Base-by-base conservation (phyloP, 148 eudicot genomes). In the Fagopyrum tataricum region DNA sequence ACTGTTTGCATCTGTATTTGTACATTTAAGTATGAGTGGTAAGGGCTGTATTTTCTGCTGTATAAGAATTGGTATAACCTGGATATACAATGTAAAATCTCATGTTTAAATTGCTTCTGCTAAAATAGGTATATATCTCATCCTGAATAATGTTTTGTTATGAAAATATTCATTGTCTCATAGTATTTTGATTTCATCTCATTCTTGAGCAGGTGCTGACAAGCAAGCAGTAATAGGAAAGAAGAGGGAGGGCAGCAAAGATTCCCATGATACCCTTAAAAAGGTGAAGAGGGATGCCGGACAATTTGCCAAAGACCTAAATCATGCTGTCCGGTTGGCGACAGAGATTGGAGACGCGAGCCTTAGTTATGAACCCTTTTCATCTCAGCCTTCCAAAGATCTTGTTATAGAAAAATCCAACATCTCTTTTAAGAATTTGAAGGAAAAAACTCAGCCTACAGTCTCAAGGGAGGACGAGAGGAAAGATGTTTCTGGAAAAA, bases 211-310 rank as follows among this genome's bases (percentile, higher is more conserved):
- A 82, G 87, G 73, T 78, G 78, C 73, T 59, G 71, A 48, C 44
- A 78, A 67, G 59, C 49, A 73, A 74, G 72, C 72, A 53, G 74
- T 77, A 17, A 44, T 41, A 40, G 76, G 55, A 64, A 80, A 74
- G 76, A 82, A 80, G 74, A 85, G 85, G 78, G 74, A 17, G 58
- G 72, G 80, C 48, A 85, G 76, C 66, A 61, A 51, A 58, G 82
- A 73, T 70, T 78, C 70, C 23, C 73, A 73, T 78, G 78, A 47
- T 71, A 77, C 64, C 62, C 67, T 71, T 43, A 80, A 80, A 76
- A 82, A 74, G 75, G 41, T 66, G 66, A 85, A 76, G 77, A 71
- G 58, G 58, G 73, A 3, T 23, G 78, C 51, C 69, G 70, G 64
- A 62, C 78, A 73, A 53, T 77, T 71, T 53, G 21, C 6, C 56